Evolutionary conservation across 2,329 filamentous ascomycete species (phyloP).

Genomic region (Aspergillus sp.): DNA sequence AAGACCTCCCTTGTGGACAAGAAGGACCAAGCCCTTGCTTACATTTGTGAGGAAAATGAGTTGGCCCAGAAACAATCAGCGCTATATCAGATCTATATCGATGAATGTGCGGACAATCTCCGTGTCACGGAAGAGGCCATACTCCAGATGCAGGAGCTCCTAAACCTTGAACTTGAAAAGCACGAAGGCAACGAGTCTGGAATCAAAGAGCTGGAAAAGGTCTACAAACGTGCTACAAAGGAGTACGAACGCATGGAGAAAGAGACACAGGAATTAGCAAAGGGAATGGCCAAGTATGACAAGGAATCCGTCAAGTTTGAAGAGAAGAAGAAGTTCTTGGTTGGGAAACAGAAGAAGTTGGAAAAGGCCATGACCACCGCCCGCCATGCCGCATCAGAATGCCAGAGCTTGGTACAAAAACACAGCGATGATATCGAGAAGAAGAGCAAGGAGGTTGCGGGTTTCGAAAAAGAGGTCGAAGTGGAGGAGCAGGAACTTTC

Average conservation of each 20-base stretch:
- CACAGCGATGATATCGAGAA: conserved; percentile 76
- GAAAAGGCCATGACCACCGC: conserved; percentile 82
- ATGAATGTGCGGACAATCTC: conserved; percentile 85
- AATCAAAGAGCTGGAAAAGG: conserved; percentile 85
- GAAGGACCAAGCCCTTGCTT: conserved; percentile 90
- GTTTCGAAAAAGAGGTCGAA: conserved; percentile 74
- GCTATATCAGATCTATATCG: conserved; percentile 87
- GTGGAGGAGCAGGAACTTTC: conserved; percentile 78
- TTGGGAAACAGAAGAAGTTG: conserved; percentile 88
- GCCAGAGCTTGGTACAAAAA: conserved; percentile 74
- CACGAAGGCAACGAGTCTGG: conserved; percentile 85
- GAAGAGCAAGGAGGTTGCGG: conserved; percentile 69
- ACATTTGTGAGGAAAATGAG: conserved; percentile 90
- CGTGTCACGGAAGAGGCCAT: conserved; percentile 87
- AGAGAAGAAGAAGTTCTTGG: conserved; percentile 93
- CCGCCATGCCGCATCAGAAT: conserved; percentile 71
- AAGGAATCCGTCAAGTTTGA: conserved; percentile 97
- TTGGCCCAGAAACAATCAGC: conserved; percentile 84
- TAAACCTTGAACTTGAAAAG: conserved; percentile 85
- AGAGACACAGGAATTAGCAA: conserved; percentile 72
- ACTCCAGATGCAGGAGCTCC: conserved; percentile 80
- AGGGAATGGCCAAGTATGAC: conserved; percentile 89
- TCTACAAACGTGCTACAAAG: conserved; percentile 78
- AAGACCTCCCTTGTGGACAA: conserved; percentile 91
- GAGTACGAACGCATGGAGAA: conserved; percentile 83